A percentile compares a stretch with the other conserved stretches of the same genome.
Evolutionary conservation across 371 early-diverging fungal genomes (phyloP).

Genomic region (Mortierella sp.): DNA sequence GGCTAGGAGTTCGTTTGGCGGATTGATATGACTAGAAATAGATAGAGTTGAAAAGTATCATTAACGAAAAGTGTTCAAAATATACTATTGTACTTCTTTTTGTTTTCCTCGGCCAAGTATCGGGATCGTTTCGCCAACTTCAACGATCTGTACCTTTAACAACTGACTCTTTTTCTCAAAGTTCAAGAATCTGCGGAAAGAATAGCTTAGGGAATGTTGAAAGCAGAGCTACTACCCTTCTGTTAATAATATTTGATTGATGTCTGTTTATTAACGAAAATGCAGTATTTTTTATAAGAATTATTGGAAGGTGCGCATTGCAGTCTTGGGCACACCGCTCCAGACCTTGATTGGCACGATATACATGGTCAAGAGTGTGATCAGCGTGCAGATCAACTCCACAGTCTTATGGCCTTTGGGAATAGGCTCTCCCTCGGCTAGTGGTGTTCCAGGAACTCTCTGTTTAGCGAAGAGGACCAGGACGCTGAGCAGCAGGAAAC

Average conservation of each 20-base stretch:
- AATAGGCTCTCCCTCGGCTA: conserved; percentile 32
- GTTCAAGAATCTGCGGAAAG: no score
- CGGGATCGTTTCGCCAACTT: no score
- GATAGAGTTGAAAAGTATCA: background rate
- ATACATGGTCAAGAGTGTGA: conserved; percentile 53
- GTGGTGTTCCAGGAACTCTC: conserved; percentile 40
- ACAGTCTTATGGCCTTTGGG: conserved; percentile 53
- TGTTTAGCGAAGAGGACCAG: conserved; percentile 39
- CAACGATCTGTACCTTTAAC: no score
- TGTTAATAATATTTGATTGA: background rate
- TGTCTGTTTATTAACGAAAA: background rate
- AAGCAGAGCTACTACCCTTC: no score
- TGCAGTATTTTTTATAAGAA: background rate
- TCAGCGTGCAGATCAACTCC: conserved; percentile 43
- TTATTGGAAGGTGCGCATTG: conserved; percentile 46
- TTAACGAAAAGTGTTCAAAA: no score
- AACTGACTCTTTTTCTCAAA: no score
- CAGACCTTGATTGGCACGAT: conserved; percentile 55
- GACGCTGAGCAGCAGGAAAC: conserved; percentile 40
- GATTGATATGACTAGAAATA: conserved; percentile 15
- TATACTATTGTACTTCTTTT: no score
- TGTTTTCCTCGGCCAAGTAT: no score
- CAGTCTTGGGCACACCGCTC: conserved; percentile 46
- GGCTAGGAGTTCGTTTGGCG: conserved; percentile 25
- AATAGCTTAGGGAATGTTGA: no score